Conservation (phyloP, 257 asterid genomes). For the Solanum virginianum region DNA sequence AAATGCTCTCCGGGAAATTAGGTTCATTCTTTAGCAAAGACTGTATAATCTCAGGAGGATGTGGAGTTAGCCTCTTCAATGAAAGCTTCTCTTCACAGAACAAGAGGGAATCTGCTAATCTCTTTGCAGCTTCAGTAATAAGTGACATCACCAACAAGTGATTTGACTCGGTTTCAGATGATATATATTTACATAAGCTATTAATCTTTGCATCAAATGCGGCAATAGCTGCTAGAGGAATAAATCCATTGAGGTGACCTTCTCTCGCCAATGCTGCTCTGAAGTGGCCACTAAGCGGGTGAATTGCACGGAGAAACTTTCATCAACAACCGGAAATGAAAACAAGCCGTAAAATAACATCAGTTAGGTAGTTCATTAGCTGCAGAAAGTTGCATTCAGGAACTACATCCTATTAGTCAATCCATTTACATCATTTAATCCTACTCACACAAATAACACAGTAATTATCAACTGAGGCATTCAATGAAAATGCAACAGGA, state of each 20-base stretch:
- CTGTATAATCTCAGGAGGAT: conserved; percentile 29
- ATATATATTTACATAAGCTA: conserved; percentile 62
- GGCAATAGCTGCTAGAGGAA: conserved; percentile 73
- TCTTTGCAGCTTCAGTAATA: conserved; percentile 44
- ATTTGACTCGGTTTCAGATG: conserved; percentile 42
- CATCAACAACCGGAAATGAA: conserved; percentile 5
- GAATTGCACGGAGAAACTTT: conserved; percentile 63
- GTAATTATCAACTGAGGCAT: background rate
- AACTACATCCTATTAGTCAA: background rate
- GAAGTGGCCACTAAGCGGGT: conserved; percentile 87
- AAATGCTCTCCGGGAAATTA: conserved; percentile 21
- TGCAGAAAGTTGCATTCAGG: background rate
- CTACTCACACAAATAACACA: background rate
- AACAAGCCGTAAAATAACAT: background rate
- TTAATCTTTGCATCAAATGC: conserved; percentile 49
- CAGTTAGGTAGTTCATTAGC: background rate
- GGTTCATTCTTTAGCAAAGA: conserved; percentile 32
- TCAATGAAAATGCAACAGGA: background rate
- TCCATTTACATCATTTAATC: background rate
- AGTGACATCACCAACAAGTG: conserved; percentile 45
- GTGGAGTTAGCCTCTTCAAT: conserved; percentile 41
- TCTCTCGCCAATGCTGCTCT: conserved; percentile 64
- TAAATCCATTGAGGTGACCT: conserved; percentile 42
- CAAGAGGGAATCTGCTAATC: conserved; percentile 24
- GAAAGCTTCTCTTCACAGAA: conserved; percentile 43